These are phyloP conservation scores for Pseudogymnoascus sp. DNA, from an alignment of 2,329 filamentous ascomycete species.

Conservation along the genomic window DNA sequence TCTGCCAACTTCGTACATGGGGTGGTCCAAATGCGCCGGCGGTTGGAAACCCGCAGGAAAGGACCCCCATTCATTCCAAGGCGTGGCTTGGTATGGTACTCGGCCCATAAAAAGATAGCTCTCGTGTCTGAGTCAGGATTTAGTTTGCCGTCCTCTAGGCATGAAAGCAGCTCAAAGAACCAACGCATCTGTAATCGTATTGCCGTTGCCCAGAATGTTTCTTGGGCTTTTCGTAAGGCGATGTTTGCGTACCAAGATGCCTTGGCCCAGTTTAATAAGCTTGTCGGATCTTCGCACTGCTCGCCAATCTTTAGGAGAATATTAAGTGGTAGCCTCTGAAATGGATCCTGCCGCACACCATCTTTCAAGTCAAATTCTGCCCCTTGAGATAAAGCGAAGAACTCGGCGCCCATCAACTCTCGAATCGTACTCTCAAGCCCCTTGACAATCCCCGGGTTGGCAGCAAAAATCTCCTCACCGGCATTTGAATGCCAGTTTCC, in stretches of 20 bases:
- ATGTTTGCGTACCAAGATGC: neutral
- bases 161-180: neutral
- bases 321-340: no score
- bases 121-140: neutral
- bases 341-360: no score
- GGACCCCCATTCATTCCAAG: slow-evolving; percentile 20
- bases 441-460: neutral
- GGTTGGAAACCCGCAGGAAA: slow-evolving; percentile 28
- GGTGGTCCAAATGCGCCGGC: slow-evolving; percentile 27
- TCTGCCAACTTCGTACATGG: neutral
- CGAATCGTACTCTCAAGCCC: neutral
- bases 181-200: neutral
- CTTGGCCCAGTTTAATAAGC: neutral
- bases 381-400: neutral
- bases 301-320: no score
- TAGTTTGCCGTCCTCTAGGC: neutral
- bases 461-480: neutral
- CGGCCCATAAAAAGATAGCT: slow-evolving; percentile 20
- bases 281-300: neutral
- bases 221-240: neutral
- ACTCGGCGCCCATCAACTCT: neutral
- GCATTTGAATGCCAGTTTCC: neutral
- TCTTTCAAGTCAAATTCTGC: no score
- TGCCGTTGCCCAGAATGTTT: neutral
- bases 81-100: slow-evolving; percentile 17